Base-by-base conservation (phyloP, 2,329 filamentous ascomycete species). In the Pezicula neosporulosa region DNA sequence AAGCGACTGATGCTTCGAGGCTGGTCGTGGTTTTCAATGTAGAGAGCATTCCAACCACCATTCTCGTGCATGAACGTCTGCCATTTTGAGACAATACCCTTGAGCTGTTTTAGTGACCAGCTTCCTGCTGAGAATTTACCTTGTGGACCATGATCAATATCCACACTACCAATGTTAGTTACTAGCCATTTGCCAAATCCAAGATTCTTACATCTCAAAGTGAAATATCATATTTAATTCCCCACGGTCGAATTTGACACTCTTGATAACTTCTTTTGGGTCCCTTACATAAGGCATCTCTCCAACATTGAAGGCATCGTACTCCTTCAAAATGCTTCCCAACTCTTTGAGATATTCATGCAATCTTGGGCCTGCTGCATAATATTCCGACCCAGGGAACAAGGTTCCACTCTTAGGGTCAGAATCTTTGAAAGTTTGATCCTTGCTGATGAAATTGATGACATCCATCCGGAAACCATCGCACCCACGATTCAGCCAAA, bases 401-500 rank as follows among this genome's bases (percentile, higher is more conserved):
- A 44, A 28, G 3, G n/a, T 27, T 5, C 27, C 27, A 16, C 27
- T 30, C n/a, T 21, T 15, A 16, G 37, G 37, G 5, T 16, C 37
- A 21, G 37, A 39, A 16, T 44, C 21, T n/a, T 21, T 21, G 42
- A 28, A 44, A 21, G 24, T 62, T 16, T 28, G 27, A 12, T 24
- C 21, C n/a, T 44, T 86, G 50, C 77, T 82, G 59, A 84, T 82
- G 56, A 83, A 78, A 59, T 85, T 84, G 55, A 85, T 82, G 0
- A 82, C 81, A 49, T 86, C 82, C 66, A 89, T 80, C 10, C 86
- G 79, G 71, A 89, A 90, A 4, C 86, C 86, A 41, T 86, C 81
- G 0, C 87, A 83, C 3, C 88, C 88, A 30, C 81, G 79, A 44
- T 88, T 74, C 0, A 93, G 78, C 89, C 89, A 94, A 65, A 92